A percentile compares a stretch with the other conserved stretches of the same genome.
phyloP scores from a whole-genome alignment of 371 early-diverging fungal species.

The Mucor ambiguus region DNA sequence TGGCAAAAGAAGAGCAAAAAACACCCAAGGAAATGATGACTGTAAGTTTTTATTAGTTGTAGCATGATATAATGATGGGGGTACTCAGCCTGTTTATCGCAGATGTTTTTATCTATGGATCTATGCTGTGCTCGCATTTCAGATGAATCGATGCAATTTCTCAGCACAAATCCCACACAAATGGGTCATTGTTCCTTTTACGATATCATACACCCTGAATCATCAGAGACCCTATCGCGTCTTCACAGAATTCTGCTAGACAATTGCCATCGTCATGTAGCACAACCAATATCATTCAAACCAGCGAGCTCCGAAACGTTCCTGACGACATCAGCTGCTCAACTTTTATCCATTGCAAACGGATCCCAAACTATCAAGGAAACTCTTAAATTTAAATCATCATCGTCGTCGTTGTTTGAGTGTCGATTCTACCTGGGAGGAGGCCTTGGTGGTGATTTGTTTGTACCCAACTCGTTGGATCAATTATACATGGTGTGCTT shows the following conservation, averaged over 20 bases:
- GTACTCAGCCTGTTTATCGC: background rate
- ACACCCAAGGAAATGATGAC: slow-evolving; percentile 17
- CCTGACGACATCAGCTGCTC: slow-evolving; percentile 15
- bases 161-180: slow-evolving; percentile 21
- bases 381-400: slow-evolving; percentile 20
- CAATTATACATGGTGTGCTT: slow-evolving; percentile 24
- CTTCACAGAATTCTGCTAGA: slow-evolving; percentile 19
- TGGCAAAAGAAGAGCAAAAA: background rate
- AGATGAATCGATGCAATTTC: slow-evolving; percentile 23
- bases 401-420: slow-evolving; percentile 21
- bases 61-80: background rate
- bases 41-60: slow-evolving; percentile 1
- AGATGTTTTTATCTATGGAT: slow-evolving; percentile 29
- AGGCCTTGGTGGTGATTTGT: slow-evolving; percentile 25
- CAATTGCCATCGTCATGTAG: slow-evolving; percentile 20
- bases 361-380: slow-evolving; percentile 26
- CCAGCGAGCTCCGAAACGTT: slow-evolving; percentile 22
- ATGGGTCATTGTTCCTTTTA: slow-evolving; percentile 23
- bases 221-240: slow-evolving; percentile 15
- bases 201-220: slow-evolving; percentile 21
- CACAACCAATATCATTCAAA: slow-evolving; percentile 16
- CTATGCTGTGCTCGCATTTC: slow-evolving; percentile 27
- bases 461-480: slow-evolving; percentile 7
- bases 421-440: slow-evolving; percentile 25
- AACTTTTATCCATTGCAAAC: slow-evolving; percentile 23